Evolutionary conservation across 805 yeast species (phyloP), one percentile per base, ranked within the genome.

Genomic region (Saccharomycopsis lassenensis): DNA sequence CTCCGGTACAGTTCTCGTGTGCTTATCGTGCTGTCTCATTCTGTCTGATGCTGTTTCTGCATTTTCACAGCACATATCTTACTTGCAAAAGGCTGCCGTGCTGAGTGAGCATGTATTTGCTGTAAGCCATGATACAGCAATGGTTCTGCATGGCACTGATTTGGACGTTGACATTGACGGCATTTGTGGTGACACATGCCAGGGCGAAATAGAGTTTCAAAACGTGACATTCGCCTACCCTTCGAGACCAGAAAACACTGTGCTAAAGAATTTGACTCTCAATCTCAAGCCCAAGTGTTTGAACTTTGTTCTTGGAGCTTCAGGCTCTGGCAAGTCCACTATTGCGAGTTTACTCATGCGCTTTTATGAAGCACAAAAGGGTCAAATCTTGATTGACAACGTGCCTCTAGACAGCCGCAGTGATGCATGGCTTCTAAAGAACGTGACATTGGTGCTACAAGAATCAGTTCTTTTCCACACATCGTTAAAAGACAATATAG

Each of bases 291-390:
- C 69, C 1, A 64, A 69, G 1, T 46, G 57, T 22, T 50, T 70
- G 5, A 72, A 77, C 1, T 89, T 72, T 48, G 56, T 91, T 3
- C 70, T 91, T 28, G 99, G 99, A 1, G 65, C 67, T 42, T 86
- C 96, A 0, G 99, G 99, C 0, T 77, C 87, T 0, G 98, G 98
- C 0, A 91, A 91, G 54, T 89, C 97, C 0, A 80, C 97, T 0
- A 43, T 91, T 2, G 69, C 79, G 0, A 68, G 67, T 24, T 52
- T 91, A 2, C 47, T 91, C 1, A 52, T 80, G 37, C 69, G 69
- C 19, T 65, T 83, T 17, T 85, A 87, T 48, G 43, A 52, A 0
- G 57, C 63, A 0, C 46, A 55, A 4, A 38, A 52, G 0, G 98
- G 98, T 0, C 38, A 49, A 1, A 68, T 91, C 1, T 51, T 51